Evolutionary conservation across 129 eudicot genomes (phyloP), one percentile per base, ranked within the genome.

Genomic region (Chrysanthemum lavandulifolium): DNA sequence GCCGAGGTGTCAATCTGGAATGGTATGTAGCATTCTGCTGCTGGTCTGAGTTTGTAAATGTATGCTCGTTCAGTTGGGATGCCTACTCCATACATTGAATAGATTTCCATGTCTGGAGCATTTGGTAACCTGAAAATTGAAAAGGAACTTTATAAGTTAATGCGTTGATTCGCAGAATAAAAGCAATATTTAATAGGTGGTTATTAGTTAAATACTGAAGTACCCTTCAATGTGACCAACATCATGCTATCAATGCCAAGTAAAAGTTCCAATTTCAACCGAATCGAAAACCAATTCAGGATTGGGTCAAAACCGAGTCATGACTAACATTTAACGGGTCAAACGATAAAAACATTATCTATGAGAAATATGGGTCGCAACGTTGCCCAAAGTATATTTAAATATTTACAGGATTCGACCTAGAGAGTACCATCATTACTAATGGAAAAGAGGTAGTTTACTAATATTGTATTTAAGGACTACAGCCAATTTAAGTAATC

Each of bases 91-190:
- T 94, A 94, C 85, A 94, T 75, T 27, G 97, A 74, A 83, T 74
- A 82, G 69, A 94, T 90, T 62, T 94, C 99, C 99, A 94, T 94
- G 31, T 90, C 99, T 0, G 99, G 99, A 71, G 99, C 99, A 72
- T 90, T 80, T 67, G 99, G 99, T 76, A 94, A 86, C 84, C 97
- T 94, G 87, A 78, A 80, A 43, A 61, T 45, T 27, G 15, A 23
- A 14, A 10, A 31, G 52, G 50, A 31, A 31, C 36, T 1, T 1
- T 31, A 31, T 4, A 31, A 31, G 36, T 31, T 13, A 13, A 52
- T 15, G 70, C 1, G 14, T 19, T n/a, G 47, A 43, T 43, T 65
- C 33, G 5, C 23, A 45, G 15, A 43, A 40, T 40, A 65, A 65
- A 16, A 10, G 53, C 8, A 65, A 65, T 40, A 2, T 33, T 40